These are phyloP conservation scores for Microthlaspi erraticum DNA, from an alignment of 345 rosid genomes.

Conservation along the genomic window DNA sequence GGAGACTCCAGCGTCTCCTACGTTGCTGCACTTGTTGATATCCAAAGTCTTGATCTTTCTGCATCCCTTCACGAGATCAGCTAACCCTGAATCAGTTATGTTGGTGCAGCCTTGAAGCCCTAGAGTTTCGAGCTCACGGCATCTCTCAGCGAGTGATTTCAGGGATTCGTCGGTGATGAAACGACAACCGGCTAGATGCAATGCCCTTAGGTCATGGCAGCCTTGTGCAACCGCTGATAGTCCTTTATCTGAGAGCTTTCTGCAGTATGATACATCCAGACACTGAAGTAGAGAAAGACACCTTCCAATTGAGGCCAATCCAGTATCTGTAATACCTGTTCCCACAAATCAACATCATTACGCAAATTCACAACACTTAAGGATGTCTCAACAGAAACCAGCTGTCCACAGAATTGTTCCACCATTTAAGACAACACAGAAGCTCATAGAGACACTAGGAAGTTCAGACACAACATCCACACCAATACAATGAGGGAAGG, in stretches of 20 bases:
- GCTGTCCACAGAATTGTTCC: background rate
- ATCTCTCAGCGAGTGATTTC: slow-evolving; percentile 61
- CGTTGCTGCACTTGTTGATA: slow-evolving; percentile 76
- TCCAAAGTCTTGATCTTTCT: slow-evolving; percentile 64
- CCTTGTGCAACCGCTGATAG: slow-evolving; percentile 76
- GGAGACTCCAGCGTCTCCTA: slow-evolving; percentile 76
- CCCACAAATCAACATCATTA: background rate
- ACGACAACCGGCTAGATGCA: slow-evolving; percentile 81
- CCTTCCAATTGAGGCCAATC: slow-evolving; percentile 67
- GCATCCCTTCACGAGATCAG: slow-evolving; percentile 73
- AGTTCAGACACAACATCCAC: slow-evolving; percentile 23
- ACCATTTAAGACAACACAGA: slow-evolving; percentile 19
- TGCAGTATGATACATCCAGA: slow-evolving; percentile 85
- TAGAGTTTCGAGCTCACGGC: slow-evolving; percentile 62
- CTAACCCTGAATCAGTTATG: slow-evolving; percentile 69
- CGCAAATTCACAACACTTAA: background rate
- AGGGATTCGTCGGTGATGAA: slow-evolving; percentile 60
- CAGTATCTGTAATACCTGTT: slow-evolving; percentile 82
- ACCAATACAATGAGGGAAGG: slow-evolving; percentile 4
- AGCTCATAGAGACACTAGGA: background rate
- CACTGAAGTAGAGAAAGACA: slow-evolving; percentile 74
- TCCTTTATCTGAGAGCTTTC: slow-evolving; percentile 87
- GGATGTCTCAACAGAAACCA: background rate
- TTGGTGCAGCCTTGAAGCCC: slow-evolving; percentile 81
- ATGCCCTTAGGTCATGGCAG: slow-evolving; percentile 62